These are phyloP conservation scores for Teunomyces funiuensis DNA, from an alignment of 805 yeast genomes.

Conservation along the genomic window DNA sequence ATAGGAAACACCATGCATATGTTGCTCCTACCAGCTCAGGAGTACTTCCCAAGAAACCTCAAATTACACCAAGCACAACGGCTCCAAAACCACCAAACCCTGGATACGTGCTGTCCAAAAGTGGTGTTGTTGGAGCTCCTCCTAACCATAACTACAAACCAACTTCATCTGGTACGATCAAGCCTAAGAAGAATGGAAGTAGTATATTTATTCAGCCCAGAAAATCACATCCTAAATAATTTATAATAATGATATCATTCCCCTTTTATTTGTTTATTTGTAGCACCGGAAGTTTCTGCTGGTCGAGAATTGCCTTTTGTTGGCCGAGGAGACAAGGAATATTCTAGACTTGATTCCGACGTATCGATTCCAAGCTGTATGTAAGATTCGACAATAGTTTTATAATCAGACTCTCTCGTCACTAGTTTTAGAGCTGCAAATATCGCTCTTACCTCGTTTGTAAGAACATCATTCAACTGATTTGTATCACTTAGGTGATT, in stretches of 20 bases:
- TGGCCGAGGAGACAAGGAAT: background rate
- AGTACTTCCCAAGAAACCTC: background rate
- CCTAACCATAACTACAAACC: slow-evolving; percentile 4
- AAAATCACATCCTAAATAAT: slow-evolving; percentile 9
- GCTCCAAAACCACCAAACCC: background rate
- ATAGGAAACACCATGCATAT: background rate
- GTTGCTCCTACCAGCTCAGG: background rate
- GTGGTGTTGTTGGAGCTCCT: background rate
- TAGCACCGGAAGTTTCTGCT: background rate
- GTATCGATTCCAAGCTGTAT: background rate
- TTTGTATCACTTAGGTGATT: slow-evolving; percentile 2
- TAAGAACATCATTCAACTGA: slow-evolving; percentile 13
- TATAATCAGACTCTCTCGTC: background rate
- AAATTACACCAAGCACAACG: background rate
- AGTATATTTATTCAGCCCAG: slow-evolving; percentile 17
- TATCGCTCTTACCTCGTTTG: slow-evolving; percentile 25
- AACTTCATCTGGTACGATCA: slow-evolving; percentile 8
- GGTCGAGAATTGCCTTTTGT: background rate
- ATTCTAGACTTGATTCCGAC: background rate
- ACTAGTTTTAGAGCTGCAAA: slow-evolving; percentile 8
- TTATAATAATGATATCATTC: slow-evolving; percentile 1
- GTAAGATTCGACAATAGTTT: background rate
- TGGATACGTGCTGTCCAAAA: slow-evolving; percentile 1
- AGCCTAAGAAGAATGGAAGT: slow-evolving; percentile 7
- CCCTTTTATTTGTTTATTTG: slow-evolving; percentile 3